Evolutionary conservation across 352 stramenopile species (phyloP), one percentile per base, ranked within the genome.

Genomic region (Plasmopara halstedii): DNA sequence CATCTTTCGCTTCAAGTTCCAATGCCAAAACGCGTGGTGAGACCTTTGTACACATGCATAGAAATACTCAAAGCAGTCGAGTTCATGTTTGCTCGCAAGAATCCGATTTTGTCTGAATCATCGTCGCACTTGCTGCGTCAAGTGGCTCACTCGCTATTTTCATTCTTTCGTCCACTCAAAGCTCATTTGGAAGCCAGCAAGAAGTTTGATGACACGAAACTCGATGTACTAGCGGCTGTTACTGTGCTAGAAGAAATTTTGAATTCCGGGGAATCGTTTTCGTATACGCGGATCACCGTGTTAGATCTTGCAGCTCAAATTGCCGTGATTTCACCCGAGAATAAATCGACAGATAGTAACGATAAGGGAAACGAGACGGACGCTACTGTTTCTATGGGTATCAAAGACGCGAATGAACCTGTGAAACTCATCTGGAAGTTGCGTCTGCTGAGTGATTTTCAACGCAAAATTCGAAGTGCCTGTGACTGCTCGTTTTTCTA

Each of bases 401-500:
- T 86, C 11, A 85, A 88, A 40, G 68, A 78, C 42, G 71, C 63
- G 2, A 77, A 84, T 33, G 82, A 89, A 44, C 73, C 76, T 17
- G 61, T 88, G 21, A 88, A 88, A 43, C 49, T 90, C 14, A 86
- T 92, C 31, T 90, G 83, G 70, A 88, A 89, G 50, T 58, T 97
- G 36, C 70, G 73, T 14, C 47, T 96, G 25, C 55, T 97, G 37
- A 87, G 76, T 46, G 83, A 91, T 51, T 95, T 96, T 49, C 88
- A 97, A 52, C 73, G 81, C 7, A 83, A 84, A 36, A 83, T 97
- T 35, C 62, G 72, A 14, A 70, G 65, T 31, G 85, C 79, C 2
- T 96, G 87, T 54, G 86, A 96, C 58, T 96, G 83, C 53, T 95
- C 85, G 6, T 95, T 96, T 54, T 85, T 97, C 25, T 97, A 97